These are phyloP conservation scores for Veloboletus limbatus DNA, from an alignment of 1,284 basidiomycete genomes.

Conservation along the genomic window DNA sequence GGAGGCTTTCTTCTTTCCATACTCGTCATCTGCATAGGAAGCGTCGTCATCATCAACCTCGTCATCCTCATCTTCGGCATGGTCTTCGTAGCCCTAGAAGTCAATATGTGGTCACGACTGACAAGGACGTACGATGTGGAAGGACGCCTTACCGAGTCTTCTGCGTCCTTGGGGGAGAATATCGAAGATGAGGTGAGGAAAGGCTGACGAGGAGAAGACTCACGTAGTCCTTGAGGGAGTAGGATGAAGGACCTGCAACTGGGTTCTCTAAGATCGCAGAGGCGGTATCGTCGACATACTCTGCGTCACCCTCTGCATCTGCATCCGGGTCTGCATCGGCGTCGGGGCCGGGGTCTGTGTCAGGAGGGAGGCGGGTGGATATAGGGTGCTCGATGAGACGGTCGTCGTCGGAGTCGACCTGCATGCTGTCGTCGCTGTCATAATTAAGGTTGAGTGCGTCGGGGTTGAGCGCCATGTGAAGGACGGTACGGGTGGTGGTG, in stretches of 20 bases:
- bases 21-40: constrained; percentile 75
- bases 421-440: constrained; percentile 43
- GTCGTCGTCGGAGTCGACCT: constrained; percentile 48
- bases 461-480: constrained; percentile 36
- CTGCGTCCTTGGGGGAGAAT: constrained; percentile 47
- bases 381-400: constrained; percentile 19
- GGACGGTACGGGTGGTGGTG: constrained; percentile 32
- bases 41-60: constrained; percentile 62
- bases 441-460: constrained; percentile 38
- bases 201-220: constrained; percentile 6
- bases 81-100: constrained; percentile 65
- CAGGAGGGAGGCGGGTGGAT: constrained; percentile 25
- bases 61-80: constrained; percentile 49
- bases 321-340: constrained; percentile 36
- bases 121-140: constrained; percentile 19
- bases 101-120: constrained; percentile 22
- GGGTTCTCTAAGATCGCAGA: constrained; percentile 31
- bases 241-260: constrained; percentile 34
- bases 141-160: constrained; percentile 59
- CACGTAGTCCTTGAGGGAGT: constrained; percentile 27
- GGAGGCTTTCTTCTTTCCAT: constrained; percentile 62
- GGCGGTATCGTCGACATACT: constrained; percentile 32
- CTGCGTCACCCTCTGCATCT: constrained; percentile 41
- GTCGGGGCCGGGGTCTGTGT: constrained; percentile 38
- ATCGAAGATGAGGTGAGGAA: constrained; percentile 10